These are phyloP conservation scores for Trichaptum fuscoviolaceum DNA, from an alignment of 768 basidiomycete genomes.

Conservation along the genomic window DNA sequence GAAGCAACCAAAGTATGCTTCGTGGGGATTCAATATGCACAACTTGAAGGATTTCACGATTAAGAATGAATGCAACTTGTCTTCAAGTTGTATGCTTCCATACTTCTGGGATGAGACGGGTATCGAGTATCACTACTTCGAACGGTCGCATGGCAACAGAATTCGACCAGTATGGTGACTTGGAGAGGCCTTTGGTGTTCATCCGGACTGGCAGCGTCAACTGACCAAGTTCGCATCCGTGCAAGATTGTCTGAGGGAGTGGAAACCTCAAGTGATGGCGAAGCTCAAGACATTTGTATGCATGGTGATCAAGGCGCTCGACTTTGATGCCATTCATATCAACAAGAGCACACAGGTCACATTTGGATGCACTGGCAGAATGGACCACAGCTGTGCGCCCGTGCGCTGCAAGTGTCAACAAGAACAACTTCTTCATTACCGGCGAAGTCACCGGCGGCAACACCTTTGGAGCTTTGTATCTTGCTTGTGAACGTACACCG, in stretches of 20 bases:
- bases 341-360: conserved; percentile 93
- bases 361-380: conserved; percentile 65
- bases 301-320: too few species aligned
- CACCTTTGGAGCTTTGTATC: conserved; percentile 80
- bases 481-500: conserved; percentile 85
- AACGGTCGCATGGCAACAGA: conserved; percentile 77
- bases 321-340: conserved; percentile 90
- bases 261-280: conserved; percentile 73
- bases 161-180: conserved; percentile 94
- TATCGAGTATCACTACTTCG: conserved; percentile 43
- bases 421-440: conserved; percentile 88
- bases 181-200: conserved; percentile 97
- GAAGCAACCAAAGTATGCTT: too few species aligned
- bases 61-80: conserved; percentile 65
- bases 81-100: conserved; percentile 74
- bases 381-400: conserved; percentile 73
- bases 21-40: too few species aligned
- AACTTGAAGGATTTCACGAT: too few species aligned
- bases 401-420: conserved; percentile 68
- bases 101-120: conserved; percentile 80
- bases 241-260: conserved; percentile 92
- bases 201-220: conserved; percentile 91
- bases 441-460: conserved; percentile 97
- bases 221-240: conserved; percentile 94
- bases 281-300: conserved; percentile 79